A percentile compares a stretch with the other conserved stretches of the same genome.
Conservation (phyloP, 2,329 filamentous ascomycete genomes). For the Beauveria varroae region DNA sequence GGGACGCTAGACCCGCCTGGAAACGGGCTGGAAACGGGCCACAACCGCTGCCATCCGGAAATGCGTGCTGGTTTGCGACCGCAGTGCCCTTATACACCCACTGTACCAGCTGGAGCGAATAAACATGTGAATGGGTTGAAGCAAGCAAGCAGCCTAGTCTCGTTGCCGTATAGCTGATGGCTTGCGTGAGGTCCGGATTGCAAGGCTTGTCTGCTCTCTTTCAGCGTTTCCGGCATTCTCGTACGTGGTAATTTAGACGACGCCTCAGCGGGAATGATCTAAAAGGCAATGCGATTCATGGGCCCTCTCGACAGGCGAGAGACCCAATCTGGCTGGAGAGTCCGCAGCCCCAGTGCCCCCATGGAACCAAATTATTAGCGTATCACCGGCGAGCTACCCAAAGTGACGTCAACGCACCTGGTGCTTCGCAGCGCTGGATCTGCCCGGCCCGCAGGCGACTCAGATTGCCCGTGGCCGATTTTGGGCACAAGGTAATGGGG, state of each 20-base stretch:
- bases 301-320: not conserved
- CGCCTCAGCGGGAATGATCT: not conserved
- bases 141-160: not conserved
- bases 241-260: not conserved
- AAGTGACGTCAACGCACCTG: constrained; percentile 6
- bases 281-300: not conserved
- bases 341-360: not conserved
- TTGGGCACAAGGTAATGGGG: not conserved
- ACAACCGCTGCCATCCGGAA: constrained; percentile 10
- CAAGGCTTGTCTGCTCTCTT: not conserved
- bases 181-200: not conserved
- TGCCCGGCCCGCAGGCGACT: constrained; percentile 8
- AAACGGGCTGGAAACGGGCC: not conserved
- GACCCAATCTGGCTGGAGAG: not conserved
- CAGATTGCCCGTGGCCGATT: constrained; percentile 8
- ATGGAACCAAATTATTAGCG: not conserved
- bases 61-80: not conserved
- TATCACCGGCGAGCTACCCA: not conserved
- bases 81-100: not conserved
- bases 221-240: not conserved
- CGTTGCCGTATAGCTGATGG: not conserved
- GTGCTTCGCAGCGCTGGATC: constrained; percentile 5
- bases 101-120: not conserved
- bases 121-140: not conserved
- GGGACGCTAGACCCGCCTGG: constrained; percentile 20